Evolutionary conservation across 2,329 filamentous ascomycete genomes (phyloP).

Genomic region (Beauveria australis): DNA sequence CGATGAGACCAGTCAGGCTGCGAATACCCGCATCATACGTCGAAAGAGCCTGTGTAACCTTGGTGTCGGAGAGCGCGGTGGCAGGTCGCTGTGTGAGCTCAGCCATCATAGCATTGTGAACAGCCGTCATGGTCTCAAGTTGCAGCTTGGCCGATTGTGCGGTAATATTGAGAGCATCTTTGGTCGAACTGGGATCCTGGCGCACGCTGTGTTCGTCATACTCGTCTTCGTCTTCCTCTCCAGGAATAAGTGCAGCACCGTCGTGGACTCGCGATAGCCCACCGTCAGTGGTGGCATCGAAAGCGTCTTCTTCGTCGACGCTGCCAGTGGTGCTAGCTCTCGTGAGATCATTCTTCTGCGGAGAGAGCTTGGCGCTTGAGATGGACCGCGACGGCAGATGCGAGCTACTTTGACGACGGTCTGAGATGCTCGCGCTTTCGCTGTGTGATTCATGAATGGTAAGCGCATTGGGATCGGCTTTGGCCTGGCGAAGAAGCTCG

Average conservation of each 20-base stretch:
- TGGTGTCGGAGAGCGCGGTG: conserved; percentile 66
- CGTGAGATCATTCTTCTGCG: conserved; percentile 28
- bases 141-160: conserved; percentile 91
- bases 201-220: conserved; percentile 66
- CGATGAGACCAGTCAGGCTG: conserved; percentile 75
- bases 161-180: conserved; percentile 94
- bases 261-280: conserved; percentile 29
- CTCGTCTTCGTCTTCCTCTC: conserved; percentile 64
- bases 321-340: conserved; percentile 40
- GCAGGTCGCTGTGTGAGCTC: conserved; percentile 60
- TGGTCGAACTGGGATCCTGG: conserved; percentile 65
- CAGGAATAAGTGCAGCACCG: conserved; percentile 27
- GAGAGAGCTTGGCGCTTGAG: conserved; percentile 19
- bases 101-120: conserved; percentile 70
- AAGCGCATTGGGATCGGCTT: conserved; percentile 53
- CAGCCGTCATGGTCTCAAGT: conserved; percentile 79
- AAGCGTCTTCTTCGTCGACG: conserved; percentile 44
- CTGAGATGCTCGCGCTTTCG: conserved; percentile 44
- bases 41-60: conserved; percentile 65
- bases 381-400: conserved; percentile 30
- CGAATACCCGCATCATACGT: conserved; percentile 87
- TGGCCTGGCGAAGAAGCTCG: conserved; percentile 69
- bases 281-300: conserved; percentile 38
- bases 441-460: conserved; percentile 39
- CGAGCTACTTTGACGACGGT: conserved; percentile 35